Evolutionary conservation across 306 rosid genomes (phyloP).

Genomic region (Inga oerstediana): DNA sequence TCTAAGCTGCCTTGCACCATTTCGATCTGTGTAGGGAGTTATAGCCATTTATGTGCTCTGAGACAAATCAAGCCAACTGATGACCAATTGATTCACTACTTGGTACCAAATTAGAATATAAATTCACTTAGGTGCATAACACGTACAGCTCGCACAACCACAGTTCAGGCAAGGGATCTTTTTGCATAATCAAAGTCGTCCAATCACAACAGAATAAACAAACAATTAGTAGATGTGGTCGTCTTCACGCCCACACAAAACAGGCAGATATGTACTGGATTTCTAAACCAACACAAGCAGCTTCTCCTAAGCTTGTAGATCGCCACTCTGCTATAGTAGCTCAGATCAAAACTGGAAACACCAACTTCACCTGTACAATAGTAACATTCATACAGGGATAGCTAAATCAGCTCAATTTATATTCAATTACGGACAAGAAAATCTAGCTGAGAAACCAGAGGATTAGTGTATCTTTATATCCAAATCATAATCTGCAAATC

Average conservation of each 20-base stretch:
- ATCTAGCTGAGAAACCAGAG: neutral
- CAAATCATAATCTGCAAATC: neutral
- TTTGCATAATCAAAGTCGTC: slow-evolving; percentile 27
- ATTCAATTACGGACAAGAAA: slow-evolving; percentile 17
- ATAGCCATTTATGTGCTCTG: slow-evolving; percentile 42
- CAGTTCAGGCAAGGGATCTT: slow-evolving; percentile 15
- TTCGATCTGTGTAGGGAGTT: slow-evolving; percentile 45
- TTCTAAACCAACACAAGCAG: slow-evolving; percentile 25
- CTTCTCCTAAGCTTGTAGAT: slow-evolving; percentile 28
- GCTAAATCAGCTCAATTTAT: slow-evolving; percentile 17
- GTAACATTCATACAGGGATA: slow-evolving; percentile 24
- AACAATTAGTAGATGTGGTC: neutral
- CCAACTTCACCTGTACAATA: slow-evolving; percentile 37
- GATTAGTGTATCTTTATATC: neutral
- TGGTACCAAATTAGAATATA: slow-evolving; percentile 31
- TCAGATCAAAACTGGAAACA: slow-evolving; percentile 34
- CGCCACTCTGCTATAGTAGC: slow-evolving; percentile 18
- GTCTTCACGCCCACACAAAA: slow-evolving; percentile 11
- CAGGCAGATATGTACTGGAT: neutral
- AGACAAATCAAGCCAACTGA: slow-evolving; percentile 32
- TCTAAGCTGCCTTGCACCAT: slow-evolving; percentile 61
- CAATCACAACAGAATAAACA: neutral
- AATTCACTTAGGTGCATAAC: slow-evolving; percentile 23
- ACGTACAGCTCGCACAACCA: slow-evolving; percentile 22
- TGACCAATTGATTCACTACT: slow-evolving; percentile 32